Conservation (phyloP, 2,329 filamentous ascomycete species). For the Alternaria sp. region DNA sequence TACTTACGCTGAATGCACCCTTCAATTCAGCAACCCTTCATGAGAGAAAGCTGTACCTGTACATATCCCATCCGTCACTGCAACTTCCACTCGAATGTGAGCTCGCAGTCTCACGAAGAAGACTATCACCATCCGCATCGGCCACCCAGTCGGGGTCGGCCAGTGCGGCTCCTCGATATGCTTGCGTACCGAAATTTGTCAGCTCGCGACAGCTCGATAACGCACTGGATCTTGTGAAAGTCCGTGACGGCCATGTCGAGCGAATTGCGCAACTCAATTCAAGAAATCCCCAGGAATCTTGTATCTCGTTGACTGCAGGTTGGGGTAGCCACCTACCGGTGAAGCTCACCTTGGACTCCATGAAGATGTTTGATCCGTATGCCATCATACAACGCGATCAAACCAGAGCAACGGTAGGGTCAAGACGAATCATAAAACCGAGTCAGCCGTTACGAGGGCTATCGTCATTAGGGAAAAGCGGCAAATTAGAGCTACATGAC, state of each 20-base stretch:
- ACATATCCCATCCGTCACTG: conserved; percentile 45
- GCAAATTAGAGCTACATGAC: conserved; percentile 43
- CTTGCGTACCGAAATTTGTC: conserved; percentile 43
- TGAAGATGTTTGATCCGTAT: conserved; percentile 45
- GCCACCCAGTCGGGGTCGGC: conserved; percentile 31
- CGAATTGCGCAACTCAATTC: conserved; percentile 38
- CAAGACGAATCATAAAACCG: conserved; percentile 39
- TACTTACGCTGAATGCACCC: conserved; percentile 40
- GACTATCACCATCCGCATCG: conserved; percentile 38
- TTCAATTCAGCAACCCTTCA: conserved; percentile 47
- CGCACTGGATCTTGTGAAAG: conserved; percentile 39
- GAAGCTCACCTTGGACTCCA: conserved; percentile 29
- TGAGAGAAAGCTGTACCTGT: conserved; percentile 46
- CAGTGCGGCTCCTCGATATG: conserved; percentile 36
- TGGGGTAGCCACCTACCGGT: conserved; percentile 47
- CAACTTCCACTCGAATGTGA: conserved; percentile 46
- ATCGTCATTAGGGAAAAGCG: conserved; percentile 29
- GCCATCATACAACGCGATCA: conserved; percentile 35
- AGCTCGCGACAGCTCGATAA: conserved; percentile 32
- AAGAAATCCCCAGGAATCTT: conserved; percentile 22
- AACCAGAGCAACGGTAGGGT: conserved; percentile 38
- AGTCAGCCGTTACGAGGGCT: conserved; percentile 31
- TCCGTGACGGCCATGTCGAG: conserved; percentile 41
- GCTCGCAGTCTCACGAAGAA: conserved; percentile 44
- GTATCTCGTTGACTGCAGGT: conserved; percentile 42